These are phyloP conservation scores for Populus alba DNA, from an alignment of 345 rosid genomes.

Conservation along the genomic window DNA sequence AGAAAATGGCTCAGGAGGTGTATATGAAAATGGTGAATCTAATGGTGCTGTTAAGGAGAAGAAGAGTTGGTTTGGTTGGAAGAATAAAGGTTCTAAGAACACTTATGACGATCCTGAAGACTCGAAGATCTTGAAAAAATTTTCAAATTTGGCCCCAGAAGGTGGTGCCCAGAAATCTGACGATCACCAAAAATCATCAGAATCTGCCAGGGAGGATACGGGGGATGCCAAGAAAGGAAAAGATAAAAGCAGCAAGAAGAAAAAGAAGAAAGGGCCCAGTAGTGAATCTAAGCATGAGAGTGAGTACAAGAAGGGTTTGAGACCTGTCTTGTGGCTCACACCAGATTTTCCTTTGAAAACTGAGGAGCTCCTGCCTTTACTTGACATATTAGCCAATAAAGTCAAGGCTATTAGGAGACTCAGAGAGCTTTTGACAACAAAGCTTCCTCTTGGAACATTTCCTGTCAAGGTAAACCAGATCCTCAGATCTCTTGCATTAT, in stretches of 20 bases:
- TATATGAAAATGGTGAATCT: slow-evolving; percentile 55
- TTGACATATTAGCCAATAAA: slow-evolving; percentile 94
- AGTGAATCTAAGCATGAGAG: slow-evolving; percentile 71
- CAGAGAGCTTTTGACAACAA: slow-evolving; percentile 96
- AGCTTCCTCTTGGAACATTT: slow-evolving; percentile 88
- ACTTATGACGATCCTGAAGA: slow-evolving; percentile 62
- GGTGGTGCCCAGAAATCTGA: slow-evolving; percentile 51
- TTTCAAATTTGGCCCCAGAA: slow-evolving; percentile 72
- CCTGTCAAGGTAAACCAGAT: slow-evolving; percentile 80
- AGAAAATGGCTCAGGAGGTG: slow-evolving; percentile 60
- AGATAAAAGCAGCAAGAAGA: slow-evolving; percentile 74
- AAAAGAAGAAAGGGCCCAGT: slow-evolving; percentile 62
- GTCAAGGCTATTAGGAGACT: slow-evolving; percentile 96
- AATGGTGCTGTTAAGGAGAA: slow-evolving; percentile 66
- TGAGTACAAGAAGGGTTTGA: slow-evolving; percentile 88
- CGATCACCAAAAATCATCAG: slow-evolving; percentile 61
- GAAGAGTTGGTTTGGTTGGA: slow-evolving; percentile 98
- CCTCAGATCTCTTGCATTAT: not conserved
- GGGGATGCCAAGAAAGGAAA: slow-evolving; percentile 66
- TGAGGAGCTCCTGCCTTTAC: slow-evolving; percentile 88
- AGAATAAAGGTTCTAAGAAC: slow-evolving; percentile 63
- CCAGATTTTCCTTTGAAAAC: slow-evolving; percentile 90
- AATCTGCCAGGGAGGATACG: slow-evolving; percentile 52
- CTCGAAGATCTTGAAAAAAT: slow-evolving; percentile 59
- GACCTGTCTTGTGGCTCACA: slow-evolving; percentile 95